Conservation (phyloP, 768 basidiomycete genomes). For the Boletellus ananas region DNA sequence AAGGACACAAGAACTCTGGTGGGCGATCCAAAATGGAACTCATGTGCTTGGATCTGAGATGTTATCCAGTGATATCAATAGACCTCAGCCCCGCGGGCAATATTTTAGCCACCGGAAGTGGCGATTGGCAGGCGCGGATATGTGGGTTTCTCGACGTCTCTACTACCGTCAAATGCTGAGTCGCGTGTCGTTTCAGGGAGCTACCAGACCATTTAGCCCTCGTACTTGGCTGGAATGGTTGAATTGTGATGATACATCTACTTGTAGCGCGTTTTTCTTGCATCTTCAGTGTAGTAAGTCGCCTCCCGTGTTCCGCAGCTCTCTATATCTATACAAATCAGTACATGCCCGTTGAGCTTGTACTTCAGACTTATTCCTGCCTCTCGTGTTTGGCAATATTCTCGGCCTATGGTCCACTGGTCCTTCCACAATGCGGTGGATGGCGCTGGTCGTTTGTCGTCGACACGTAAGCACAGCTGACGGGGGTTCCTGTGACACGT, state of each 20-base stretch:
- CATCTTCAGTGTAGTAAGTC: constrained; percentile 22
- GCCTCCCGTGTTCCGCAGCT: constrained; percentile 8
- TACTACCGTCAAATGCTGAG: constrained; percentile 1
- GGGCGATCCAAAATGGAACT: constrained; percentile 19
- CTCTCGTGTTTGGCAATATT: constrained; percentile 2
- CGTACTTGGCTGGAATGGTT: constrained; percentile 3
- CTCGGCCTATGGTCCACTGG: no score
- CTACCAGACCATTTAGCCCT: constrained; percentile 27
- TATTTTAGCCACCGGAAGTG: constrained; percentile 64
- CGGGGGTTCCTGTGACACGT: no score
- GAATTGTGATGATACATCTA: constrained; percentile 17
- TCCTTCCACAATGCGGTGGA: no score
- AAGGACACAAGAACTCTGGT: constrained; percentile 70
- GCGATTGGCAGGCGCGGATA: constrained; percentile 69
- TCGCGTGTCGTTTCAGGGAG: constrained; percentile 20
- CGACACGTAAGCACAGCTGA: no score
- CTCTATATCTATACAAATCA: constrained; percentile 24
- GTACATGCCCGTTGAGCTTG: constrained; percentile 7
- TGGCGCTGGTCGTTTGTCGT: no score
- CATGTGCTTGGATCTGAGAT: constrained; percentile 7
- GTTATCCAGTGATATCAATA: constrained; percentile 59
- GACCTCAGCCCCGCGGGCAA: constrained; percentile 61
- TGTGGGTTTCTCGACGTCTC: constrained; percentile 38
- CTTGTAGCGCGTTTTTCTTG: constrained; percentile 28
- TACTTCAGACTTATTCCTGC: constrained; percentile 4